Conservation (phyloP, 1,139 yeast genomes). For the Taphrina confusa region DNA sequence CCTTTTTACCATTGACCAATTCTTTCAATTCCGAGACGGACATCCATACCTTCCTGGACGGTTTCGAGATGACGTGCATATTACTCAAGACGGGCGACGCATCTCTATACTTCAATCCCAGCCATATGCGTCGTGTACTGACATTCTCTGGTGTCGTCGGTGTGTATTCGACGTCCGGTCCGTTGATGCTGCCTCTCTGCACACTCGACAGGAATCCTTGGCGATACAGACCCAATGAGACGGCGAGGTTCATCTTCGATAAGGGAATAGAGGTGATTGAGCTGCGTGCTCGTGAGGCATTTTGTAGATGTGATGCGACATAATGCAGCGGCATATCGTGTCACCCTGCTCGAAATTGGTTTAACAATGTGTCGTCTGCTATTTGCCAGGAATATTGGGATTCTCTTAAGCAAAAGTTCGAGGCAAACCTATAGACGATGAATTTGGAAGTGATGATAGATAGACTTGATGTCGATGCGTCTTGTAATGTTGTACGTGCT, state of each 20-base stretch:
- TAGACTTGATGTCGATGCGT: too few relatives aligned
- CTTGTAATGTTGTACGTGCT: too few relatives aligned
- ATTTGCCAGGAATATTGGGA: too few relatives aligned
- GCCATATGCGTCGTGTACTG: slow-evolving; percentile 84
- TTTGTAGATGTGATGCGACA: slow-evolving; percentile 85
- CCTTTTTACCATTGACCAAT: slow-evolving; percentile 73
- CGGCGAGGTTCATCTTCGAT: slow-evolving; percentile 76
- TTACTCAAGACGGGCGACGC: slow-evolving; percentile 73
- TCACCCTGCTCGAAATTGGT: too few relatives aligned
- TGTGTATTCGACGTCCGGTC: slow-evolving; percentile 74
- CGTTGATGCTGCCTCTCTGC: slow-evolving; percentile 83
- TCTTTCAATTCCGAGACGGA: slow-evolving; percentile 64
- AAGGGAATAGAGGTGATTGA: slow-evolving; percentile 82
- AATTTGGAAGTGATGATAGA: too few relatives aligned
- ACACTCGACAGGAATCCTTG: slow-evolving; percentile 87
- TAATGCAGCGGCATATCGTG: slow-evolving; percentile 47
- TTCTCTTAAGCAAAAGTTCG: too few relatives aligned
- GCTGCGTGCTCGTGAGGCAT: slow-evolving; percentile 74
- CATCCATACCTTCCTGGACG: slow-evolving; percentile 73
- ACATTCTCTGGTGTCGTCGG: slow-evolving; percentile 89
- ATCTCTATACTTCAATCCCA: slow-evolving; percentile 83
- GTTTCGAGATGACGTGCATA: slow-evolving; percentile 76
- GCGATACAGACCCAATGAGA: slow-evolving; percentile 79
- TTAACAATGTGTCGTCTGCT: too few relatives aligned
- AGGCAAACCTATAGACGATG: too few relatives aligned